Evolutionary conservation across 2,329 filamentous ascomycete species (phyloP), one percentile per base, ranked within the genome.

Genomic region (Pseudodiploospora longispora): DNA sequence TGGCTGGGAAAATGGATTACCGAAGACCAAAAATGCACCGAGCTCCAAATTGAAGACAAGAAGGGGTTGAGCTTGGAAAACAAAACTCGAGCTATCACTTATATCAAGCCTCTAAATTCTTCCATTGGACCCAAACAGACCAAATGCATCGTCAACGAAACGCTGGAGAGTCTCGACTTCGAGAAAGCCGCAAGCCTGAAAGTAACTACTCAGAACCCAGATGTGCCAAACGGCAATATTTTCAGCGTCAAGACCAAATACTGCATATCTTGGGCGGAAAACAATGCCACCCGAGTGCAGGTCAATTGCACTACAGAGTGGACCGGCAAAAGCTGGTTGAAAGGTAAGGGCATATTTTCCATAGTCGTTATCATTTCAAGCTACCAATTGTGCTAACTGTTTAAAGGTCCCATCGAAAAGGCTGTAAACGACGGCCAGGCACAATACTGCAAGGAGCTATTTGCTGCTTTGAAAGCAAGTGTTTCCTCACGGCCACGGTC

Each of bases 291-390:
- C 1, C 78, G 89, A 29, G 69, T 98, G 30, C 80, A 93, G 49
- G 84, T 91, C 68, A 96, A 84, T 53, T 96, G 88, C 62, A 84
- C 82, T 2, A 86, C 96, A 36, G 94, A 98, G 59, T 98, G 94
- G 94, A 83, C 84, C 4, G 90, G 90, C 55, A 98, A 97, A 74
- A 96, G 90, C 69, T 98, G 93, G 93, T 70, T 98, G 38, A 96
- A 93, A 70, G 87, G 90, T 94, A 71, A 60, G 72, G 59, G 5
- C n/a, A 38, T 29, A 2, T 27, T 29, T 33, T 31, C 27, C 10
- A 10, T 37, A 6, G 32, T 34, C 32, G 12, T 9, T 34, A 9
- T 9, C 8, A 12, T 9, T 34, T 9, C 12, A 34, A 9, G 12
- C 9, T 9, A 34, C 32, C 32, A 34, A 34, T 9, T 30, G 7